Evolutionary conservation across 495 filamentous ascomycete genomes (phyloP), one percentile per base, ranked within the genome.

Genomic region (Poronia punctata): DNA sequence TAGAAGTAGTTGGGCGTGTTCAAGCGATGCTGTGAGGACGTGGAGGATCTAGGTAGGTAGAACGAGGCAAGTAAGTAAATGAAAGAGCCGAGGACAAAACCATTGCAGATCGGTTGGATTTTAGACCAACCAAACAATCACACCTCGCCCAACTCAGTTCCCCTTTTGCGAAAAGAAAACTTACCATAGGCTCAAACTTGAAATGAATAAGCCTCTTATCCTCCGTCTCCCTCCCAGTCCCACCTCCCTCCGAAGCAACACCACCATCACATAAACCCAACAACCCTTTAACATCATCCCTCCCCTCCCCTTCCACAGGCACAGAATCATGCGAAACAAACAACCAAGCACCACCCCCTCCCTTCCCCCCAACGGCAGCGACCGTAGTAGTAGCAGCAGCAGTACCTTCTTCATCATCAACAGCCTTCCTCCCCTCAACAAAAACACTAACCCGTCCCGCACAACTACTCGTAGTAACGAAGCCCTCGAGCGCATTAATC

Each of bases 181-280:
- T 46, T 72, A 92, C 89, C 87, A 97, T 85, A 22, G 90, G 85
- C 57, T 95, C 89, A 54, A 90, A 95, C 59, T 92, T 89, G 67
- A 95, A 84, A 56, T 87, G 86, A 27, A 94, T 76, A 51, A 87
- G 71, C 46, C 84, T 74, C 37, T 57, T 59, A 29, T 65, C 49
- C 15, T 41, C 25, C 4, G 35, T 34, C 31, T 7, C 31, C 49
- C 24, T 51, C 34, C 18, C 21, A 1, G n/a, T 16, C 40, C 21
- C 33, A 48, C 41, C 21, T 27, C 35, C 22, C 14, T 25, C 12
- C 12, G 15, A 14, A 8, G 3, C 7, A 12, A 4, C 6, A 5
- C 22, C 42, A 33, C 17, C 15, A 29, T 21, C 6, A 18, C 26
- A 9, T 32, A 51, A 11, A 8, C 43, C 48, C 44, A 52, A 22